A percentile compares a stretch with the other conserved stretches of the same genome.
phyloP scores from a whole-genome alignment of 2,329 filamentous ascomycete genomes.

The Aspergillus sp. region DNA sequence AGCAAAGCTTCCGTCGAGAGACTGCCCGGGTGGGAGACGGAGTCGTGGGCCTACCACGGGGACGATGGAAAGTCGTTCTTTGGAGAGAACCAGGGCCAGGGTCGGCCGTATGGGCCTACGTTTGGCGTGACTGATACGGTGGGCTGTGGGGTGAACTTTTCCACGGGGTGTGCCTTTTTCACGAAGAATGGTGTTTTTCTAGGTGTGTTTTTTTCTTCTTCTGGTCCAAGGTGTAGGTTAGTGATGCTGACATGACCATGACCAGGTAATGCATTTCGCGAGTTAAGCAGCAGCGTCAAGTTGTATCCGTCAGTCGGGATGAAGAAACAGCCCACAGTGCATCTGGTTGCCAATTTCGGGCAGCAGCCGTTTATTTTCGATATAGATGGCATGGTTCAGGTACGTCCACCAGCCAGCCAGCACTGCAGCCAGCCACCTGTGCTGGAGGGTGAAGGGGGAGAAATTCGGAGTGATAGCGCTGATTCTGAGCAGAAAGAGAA shows the following conservation, averaged over 20 bases:
- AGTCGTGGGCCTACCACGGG: conserved; percentile 60
- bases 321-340: conserved; percentile 53
- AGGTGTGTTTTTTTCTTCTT: conserved; percentile 33
- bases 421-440: conserved; percentile 2
- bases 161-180: conserved; percentile 54
- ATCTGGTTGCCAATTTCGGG: conserved; percentile 55
- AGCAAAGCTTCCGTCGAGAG: conserved; percentile 52
- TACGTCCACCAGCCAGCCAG: conserved; percentile 34
- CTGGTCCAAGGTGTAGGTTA: no score
- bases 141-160: conserved; percentile 58
- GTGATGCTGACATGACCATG: conserved; percentile 3
- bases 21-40: conserved; percentile 57
- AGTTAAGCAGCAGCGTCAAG: conserved; percentile 35
- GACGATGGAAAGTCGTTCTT: conserved; percentile 59
- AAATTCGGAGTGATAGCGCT: no score
- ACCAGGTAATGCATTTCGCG: conserved; percentile 50
- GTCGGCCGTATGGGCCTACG: conserved; percentile 52
- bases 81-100: conserved; percentile 47
- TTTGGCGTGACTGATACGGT: conserved; percentile 53
- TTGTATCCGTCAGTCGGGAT: conserved; percentile 55
- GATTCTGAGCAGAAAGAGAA: conserved; percentile 49
- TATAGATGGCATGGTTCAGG: conserved; percentile 77
- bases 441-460: no score
- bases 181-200: conserved; percentile 55
- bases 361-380: conserved; percentile 76